These are phyloP conservation scores for Coniochaeta prunicola DNA, from an alignment of 2,329 filamentous ascomycete species.

Conservation along the genomic window DNA sequence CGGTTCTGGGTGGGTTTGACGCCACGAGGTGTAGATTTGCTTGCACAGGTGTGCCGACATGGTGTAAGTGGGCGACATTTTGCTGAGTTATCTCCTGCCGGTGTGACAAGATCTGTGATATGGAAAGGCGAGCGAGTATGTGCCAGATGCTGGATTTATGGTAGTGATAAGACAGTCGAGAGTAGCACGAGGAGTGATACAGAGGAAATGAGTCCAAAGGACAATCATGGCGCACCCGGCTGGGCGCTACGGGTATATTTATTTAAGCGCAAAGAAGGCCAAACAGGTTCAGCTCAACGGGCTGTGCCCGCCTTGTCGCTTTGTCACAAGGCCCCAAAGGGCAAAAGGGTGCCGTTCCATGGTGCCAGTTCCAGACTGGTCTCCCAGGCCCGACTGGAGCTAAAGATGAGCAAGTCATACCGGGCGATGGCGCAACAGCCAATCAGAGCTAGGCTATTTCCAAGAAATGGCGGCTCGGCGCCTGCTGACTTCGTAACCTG, in stretches of 20 bases:
- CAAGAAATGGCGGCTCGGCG: slow-evolving; percentile 7
- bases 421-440: slow-evolving; percentile 6
- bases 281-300: neutral
- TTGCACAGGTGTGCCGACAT: slow-evolving; percentile 56
- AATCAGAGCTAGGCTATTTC: slow-evolving; percentile 14
- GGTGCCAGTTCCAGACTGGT: neutral
- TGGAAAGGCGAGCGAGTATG: too few species aligned
- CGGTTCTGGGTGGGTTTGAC: slow-evolving; percentile 32
- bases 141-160: too few species aligned
- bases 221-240: neutral
- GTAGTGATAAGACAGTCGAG: neutral
- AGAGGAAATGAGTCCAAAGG: neutral
- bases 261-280: neutral
- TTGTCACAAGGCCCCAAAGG: too few species aligned
- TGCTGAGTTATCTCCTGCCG: too few species aligned
- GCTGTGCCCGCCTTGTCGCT: too few species aligned
- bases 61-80: slow-evolving; percentile 53
- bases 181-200: slow-evolving; percentile 1
- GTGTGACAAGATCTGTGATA: too few species aligned
- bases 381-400: neutral
- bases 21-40: slow-evolving; percentile 53
- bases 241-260: neutral
- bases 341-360: neutral
- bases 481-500: slow-evolving; percentile 6
- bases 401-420: slow-evolving; percentile 1